These are phyloP conservation scores for Ogataea nitratoaversa DNA, from an alignment of 805 yeast species.

Conservation along the genomic window DNA sequence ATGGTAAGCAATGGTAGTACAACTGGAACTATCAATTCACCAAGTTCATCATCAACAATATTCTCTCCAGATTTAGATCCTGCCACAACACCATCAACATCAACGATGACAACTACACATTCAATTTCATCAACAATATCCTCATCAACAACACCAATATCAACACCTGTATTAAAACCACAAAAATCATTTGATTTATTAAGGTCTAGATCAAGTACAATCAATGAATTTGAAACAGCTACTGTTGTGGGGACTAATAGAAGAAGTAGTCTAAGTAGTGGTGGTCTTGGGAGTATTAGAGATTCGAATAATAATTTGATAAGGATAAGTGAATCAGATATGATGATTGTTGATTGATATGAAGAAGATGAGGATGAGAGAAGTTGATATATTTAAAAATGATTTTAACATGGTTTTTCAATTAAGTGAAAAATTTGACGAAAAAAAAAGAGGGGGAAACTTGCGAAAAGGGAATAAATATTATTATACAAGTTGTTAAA, in stretches of 20 bases:
- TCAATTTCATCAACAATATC: neutral
- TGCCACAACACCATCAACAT: too few relatives aligned
- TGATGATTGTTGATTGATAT: too few relatives aligned
- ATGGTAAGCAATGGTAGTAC: neutral
- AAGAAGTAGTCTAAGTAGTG: neutral
- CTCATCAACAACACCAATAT: conserved; percentile 9
- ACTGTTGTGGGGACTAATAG: neutral
- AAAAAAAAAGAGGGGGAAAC: too few relatives aligned
- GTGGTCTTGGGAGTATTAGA: neutral
- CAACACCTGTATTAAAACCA: conserved; percentile 10
- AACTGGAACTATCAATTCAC: neutral
- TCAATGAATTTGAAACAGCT: conserved; percentile 16
- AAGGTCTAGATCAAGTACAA: conserved; percentile 22
- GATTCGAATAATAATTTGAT: neutral
- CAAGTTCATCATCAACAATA: conserved; percentile 4
- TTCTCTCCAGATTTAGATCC: neutral
- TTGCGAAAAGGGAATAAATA: too few relatives aligned
- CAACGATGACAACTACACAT: neutral
- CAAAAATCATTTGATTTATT: conserved; percentile 7
- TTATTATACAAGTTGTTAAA: too few relatives aligned
- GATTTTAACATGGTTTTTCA: too few relatives aligned
- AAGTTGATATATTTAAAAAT: too few relatives aligned
- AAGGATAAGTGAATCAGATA: neutral
- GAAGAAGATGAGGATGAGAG: too few relatives aligned
- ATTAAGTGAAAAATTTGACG: too few relatives aligned